Evolutionary conservation across 2,329 filamentous ascomycete genomes (phyloP).

Genomic region (Spiromastix sp.): DNA sequence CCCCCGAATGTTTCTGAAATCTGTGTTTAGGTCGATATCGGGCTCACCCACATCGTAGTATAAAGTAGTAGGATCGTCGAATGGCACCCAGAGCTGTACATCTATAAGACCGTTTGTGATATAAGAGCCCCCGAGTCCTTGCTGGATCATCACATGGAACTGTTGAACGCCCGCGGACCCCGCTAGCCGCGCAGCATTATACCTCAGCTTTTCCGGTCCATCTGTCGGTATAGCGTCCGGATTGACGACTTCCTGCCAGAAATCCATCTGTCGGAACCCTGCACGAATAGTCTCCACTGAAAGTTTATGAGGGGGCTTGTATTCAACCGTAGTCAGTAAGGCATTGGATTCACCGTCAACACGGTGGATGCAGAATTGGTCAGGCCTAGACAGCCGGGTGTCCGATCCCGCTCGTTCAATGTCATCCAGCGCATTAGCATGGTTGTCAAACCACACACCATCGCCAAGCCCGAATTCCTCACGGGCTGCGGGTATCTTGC

Average conservation of each 20-base stretch:
- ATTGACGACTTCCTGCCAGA: conserved; percentile 13
- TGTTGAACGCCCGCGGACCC: conserved; percentile 16
- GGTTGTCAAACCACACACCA: conserved; percentile 14
- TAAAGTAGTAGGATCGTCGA: conserved; percentile 17
- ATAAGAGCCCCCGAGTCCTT: conserved; percentile 19
- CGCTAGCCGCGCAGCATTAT: conserved; percentile 15
- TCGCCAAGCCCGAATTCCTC: conserved; percentile 15
- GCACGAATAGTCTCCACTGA: conserved; percentile 8
- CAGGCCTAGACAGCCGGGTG: conserved; percentile 9
- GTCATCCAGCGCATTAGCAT: conserved; percentile 9
- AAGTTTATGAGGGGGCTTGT: conserved; percentile 17
- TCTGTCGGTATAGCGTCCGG: conserved; percentile 10
- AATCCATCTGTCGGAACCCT: conserved; percentile 10
- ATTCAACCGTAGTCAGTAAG: conserved; percentile 11
- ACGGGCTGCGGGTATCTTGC: conserved; percentile 17
- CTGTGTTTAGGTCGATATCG: conserved; percentile 11
- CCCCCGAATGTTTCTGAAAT: too few species aligned
- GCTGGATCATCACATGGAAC: conserved; percentile 22
- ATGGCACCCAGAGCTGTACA: conserved; percentile 14
- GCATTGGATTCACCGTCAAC: neutral
- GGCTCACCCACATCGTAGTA: conserved; percentile 21
- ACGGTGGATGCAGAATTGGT: conserved; percentile 17
- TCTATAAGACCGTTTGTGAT: conserved; percentile 15
- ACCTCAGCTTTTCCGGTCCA: conserved; percentile 12
- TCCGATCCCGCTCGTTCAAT: conserved; percentile 4